Evolutionary conservation across 1,284 basidiomycete genomes (phyloP).

Genomic region (Lignosus rhinocerotis): DNA sequence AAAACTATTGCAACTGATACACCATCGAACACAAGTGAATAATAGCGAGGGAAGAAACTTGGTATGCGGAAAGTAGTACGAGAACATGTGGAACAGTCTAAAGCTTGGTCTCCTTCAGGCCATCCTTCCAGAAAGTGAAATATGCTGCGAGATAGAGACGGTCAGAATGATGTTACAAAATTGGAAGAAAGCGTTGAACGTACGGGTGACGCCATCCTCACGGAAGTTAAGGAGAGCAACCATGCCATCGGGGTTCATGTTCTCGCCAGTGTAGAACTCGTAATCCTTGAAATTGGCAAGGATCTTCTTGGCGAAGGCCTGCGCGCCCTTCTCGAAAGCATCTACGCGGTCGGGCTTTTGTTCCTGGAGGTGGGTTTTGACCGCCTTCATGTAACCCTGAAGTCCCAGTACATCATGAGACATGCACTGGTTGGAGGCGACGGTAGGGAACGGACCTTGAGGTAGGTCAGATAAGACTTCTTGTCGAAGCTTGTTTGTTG

Average conservation of each 20-base stretch:
- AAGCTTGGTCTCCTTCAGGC: conserved; percentile 76
- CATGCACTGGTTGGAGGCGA: neutral
- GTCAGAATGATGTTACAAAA: neutral
- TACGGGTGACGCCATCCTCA: conserved; percentile 77
- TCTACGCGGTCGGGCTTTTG: conserved; percentile 69
- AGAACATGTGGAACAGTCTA: conserved; percentile 31
- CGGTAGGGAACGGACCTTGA: conserved; percentile 65
- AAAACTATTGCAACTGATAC: conserved; percentile 16
- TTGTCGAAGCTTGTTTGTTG: conserved; percentile 88
- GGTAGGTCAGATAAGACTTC: conserved; percentile 83
- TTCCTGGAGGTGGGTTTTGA: conserved; percentile 66
- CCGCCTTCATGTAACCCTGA: conserved; percentile 79
- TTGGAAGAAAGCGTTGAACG: conserved; percentile 31
- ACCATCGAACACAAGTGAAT: conserved; percentile 16
- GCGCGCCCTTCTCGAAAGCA: conserved; percentile 85
- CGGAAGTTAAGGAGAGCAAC: conserved; percentile 87
- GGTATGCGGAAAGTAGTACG: conserved; percentile 1
- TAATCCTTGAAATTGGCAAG: conserved; percentile 89
- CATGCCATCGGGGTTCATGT: conserved; percentile 88
- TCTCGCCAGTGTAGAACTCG: conserved; percentile 90
- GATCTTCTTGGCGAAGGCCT: conserved; percentile 83
- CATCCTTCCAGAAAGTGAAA: conserved; percentile 94
- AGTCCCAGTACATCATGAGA: neutral
- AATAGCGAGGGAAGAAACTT: conserved; percentile 17
- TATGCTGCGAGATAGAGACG: conserved; percentile 59